Evolutionary conservation across 495 filamentous ascomycete genomes (phyloP), one percentile per base, ranked within the genome.

Genomic region (Umbilicaria muhlenbergii): DNA sequence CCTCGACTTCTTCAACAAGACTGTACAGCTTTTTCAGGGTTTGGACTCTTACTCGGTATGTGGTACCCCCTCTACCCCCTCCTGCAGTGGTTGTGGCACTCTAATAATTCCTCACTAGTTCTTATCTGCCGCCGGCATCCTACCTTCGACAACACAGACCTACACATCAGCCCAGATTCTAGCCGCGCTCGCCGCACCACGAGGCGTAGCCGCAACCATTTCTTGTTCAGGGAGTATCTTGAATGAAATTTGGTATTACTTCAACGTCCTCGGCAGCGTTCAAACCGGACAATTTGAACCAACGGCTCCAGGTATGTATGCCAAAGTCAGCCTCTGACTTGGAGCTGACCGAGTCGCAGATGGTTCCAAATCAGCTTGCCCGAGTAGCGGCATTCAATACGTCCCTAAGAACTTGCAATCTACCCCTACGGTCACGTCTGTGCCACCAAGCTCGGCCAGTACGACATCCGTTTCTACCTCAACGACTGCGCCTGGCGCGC

Each of bases 191-290:
- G 63, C 69, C 32, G 50, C 55, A 7, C 74, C 71, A 31, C 79
- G 79, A 47, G 83, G 83, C 14, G 68, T 73, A 13, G 61, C 66
- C 2, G 83, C 86, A 8, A 77, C 78, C 12, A 65, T 93, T 6
- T 73, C 78, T 37, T 94, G 87, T 59, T 57, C 55, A 0, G 56
- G 59, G 11, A 65, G 67, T 16, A 56, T 65, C 8, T 60, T 94
- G 19, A 79, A 86, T 51, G 80, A 92, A 61, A 75, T 84, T 17
- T 91, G 83, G 81, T 93, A 93, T 55, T 74, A 77, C 47, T 93
- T 80, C 64, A 80, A 88, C 50, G 74, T 93, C 11, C 71, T 73
- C 40, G 87, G 87, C 24, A 78, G 72, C 44, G 58, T 93, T 34
- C 81, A 86, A 55, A 78, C 70, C 5, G 86, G 86, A 18, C 61